Conservation (phyloP, 805 yeast genomes). For the Candida coquimbonensis region DNA sequence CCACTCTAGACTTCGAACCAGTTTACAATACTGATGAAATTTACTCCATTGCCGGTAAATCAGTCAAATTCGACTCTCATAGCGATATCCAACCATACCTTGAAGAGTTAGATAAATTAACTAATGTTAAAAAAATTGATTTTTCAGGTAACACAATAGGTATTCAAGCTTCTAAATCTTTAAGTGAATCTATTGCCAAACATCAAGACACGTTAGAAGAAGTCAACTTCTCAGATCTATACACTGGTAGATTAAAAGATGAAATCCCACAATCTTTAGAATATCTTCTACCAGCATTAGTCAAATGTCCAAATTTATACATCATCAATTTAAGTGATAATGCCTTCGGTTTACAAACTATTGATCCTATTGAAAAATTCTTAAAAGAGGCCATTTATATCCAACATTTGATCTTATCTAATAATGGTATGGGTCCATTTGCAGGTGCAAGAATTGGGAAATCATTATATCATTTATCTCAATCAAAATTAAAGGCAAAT, state of each 20-base stretch:
- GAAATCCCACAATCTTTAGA: slow-evolving; percentile 86
- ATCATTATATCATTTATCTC: slow-evolving; percentile 67
- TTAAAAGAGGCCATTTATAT: slow-evolving; percentile 69
- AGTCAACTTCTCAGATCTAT: slow-evolving; percentile 83
- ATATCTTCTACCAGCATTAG: slow-evolving; percentile 63
- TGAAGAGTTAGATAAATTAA: slow-evolving; percentile 41
- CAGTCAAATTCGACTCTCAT: slow-evolving; percentile 64
- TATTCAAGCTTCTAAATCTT: slow-evolving; percentile 71
- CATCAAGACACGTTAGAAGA: slow-evolving; percentile 46
- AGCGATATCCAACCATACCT: slow-evolving; percentile 70
- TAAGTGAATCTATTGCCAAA: slow-evolving; percentile 48
- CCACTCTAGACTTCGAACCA: slow-evolving; percentile 32
- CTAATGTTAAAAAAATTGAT: slow-evolving; percentile 49
- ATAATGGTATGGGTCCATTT: slow-evolving; percentile 97
- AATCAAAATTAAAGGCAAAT: slow-evolving; percentile 45
- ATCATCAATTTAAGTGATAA: slow-evolving; percentile 86
- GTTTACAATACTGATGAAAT: slow-evolving; percentile 39
- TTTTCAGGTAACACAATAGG: slow-evolving; percentile 94
- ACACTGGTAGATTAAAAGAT: slow-evolving; percentile 89
- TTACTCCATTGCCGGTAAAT: slow-evolving; percentile 66
- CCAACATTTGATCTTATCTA: slow-evolving; percentile 81
- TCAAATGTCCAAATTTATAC: slow-evolving; percentile 59
- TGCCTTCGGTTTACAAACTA: slow-evolving; percentile 94
- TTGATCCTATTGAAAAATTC: slow-evolving; percentile 79
- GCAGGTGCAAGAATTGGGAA: slow-evolving; percentile 94